Base-by-base conservation (phyloP, 768 basidiomycete species). In the Harrya chromipes region DNA sequence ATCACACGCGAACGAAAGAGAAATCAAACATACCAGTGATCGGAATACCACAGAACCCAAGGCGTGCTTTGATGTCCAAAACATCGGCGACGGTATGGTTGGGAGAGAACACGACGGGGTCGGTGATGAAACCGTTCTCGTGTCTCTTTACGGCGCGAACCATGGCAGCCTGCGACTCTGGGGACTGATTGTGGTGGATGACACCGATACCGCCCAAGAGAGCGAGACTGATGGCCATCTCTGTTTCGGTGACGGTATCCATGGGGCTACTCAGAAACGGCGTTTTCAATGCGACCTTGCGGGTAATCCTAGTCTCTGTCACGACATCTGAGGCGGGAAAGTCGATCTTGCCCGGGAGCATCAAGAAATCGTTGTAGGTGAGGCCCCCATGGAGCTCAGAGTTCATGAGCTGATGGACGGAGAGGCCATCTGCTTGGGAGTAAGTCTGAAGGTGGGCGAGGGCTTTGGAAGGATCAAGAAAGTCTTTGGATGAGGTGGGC, bases 181-280 rank as follows among this genome's bases (percentile, higher is more conserved):
- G 64, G 1, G 84, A 57, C 68, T 93, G 90, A 70, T 98, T 99
- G 72, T 99, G 94, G 69, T 99, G 95, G 61, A 98, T 97, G 64
- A 98, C 90, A 72, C 97, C 95, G 54, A 98, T 88, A 47, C 95
- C 97, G 42, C 97, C 97, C 48, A 94, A 82, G 46, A 99, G 84
- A 78, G 93, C 92, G 79, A 95, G 84, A 43, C 85, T 75, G 65
- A 95, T 92, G 26, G 91, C 92, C 90, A 94, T 95, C 52, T 90
- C 84, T 46, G 80, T 83, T 71, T 97, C 97, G 1, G 97, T 98
- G 59, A 98, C 97, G 39, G 97, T 99, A 74, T 99, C 97, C 97
- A 99, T 99, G 14, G 97, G 95, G 44, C 91, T 94, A 68, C 92
- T 95, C 76, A 97, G 76, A 73, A 99, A 95, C 0, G 95, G 97